phyloP scores from a whole-genome alignment of 2,329 filamentous ascomycete species.

The Trichophyton benhamiae region DNA sequence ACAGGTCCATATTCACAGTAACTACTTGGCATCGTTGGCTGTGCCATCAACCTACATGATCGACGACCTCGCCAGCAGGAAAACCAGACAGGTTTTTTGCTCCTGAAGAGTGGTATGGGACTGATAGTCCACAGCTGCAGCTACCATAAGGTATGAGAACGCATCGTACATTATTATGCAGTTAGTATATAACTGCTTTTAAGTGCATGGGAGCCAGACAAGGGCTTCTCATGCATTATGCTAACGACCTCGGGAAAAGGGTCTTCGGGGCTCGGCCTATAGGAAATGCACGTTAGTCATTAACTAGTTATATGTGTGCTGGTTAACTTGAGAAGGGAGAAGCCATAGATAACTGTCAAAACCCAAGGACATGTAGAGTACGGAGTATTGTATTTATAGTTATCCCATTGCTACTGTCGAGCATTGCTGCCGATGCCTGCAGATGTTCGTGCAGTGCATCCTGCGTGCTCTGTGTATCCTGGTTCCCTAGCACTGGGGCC shows the following conservation, averaged over 20 bases:
- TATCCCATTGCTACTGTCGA: slow-evolving; percentile 23
- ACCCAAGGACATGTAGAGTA: background rate
- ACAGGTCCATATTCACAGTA: slow-evolving; percentile 40
- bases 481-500: slow-evolving; percentile 40
- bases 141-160: slow-evolving; percentile 31
- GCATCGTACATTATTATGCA: slow-evolving; percentile 21
- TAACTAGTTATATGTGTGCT: background rate
- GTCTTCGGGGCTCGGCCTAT: slow-evolving; percentile 44
- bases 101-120: slow-evolving; percentile 14
- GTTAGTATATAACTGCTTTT: slow-evolving; percentile 7
- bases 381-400: background rate
- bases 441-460: slow-evolving; percentile 35
- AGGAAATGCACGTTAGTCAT: background rate
- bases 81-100: too few relatives aligned
- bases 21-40: slow-evolving; percentile 38
- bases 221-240: slow-evolving; percentile 47
- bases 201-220: slow-evolving; percentile 31
- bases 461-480: slow-evolving; percentile 43
- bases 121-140: slow-evolving; percentile 19
- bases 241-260: slow-evolving; percentile 45
- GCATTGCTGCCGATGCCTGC: slow-evolving; percentile 32
- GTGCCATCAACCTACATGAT: slow-evolving; percentile 48
- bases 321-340: slow-evolving; percentile 26
- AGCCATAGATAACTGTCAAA: slow-evolving; percentile 29
- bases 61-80: slow-evolving; percentile 40